phyloP scores from a whole-genome alignment of 106 monocot species.

The Acorus gramineus region DNA sequence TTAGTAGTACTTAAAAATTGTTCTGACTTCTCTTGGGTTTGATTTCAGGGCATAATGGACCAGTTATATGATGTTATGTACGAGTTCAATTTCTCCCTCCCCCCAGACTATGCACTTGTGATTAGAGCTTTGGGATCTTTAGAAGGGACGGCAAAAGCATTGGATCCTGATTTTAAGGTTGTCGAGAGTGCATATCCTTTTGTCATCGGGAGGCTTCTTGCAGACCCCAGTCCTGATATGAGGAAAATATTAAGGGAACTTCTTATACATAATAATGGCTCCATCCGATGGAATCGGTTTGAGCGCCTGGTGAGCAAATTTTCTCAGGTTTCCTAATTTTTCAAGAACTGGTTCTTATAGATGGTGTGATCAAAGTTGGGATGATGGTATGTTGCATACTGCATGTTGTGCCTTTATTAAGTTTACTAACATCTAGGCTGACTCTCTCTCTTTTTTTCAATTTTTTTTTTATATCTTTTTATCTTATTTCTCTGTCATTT shows the following conservation, averaged over 20 bases:
- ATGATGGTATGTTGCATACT: no score
- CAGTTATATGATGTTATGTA: constrained; percentile 95
- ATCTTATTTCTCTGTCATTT: no score
- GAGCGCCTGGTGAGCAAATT: constrained; percentile 55
- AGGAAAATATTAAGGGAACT: constrained; percentile 84
- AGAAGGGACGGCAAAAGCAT: constrained; percentile 96
- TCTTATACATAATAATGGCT: constrained; percentile 76
- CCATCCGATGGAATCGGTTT: constrained; percentile 88
- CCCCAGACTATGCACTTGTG: constrained; percentile 92
- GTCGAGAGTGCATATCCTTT: constrained; percentile 95
- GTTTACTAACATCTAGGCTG: no score
- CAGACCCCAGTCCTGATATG: constrained; percentile 86
- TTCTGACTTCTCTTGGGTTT: no score
- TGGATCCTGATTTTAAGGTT: constrained; percentile 93
- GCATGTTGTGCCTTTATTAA: no score
- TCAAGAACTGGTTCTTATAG: no score
- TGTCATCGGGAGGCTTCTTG: constrained; percentile 82
- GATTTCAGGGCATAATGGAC: constrained; percentile 67
- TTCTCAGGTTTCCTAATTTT: no score
- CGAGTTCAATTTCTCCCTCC: constrained; percentile 87
- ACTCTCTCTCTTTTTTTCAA: no score
- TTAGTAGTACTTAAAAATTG: no score
- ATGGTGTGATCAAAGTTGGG: no score
- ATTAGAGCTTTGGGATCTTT: constrained; percentile 88
- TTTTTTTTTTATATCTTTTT: no score